These are phyloP conservation scores for Cochlearia excelsa DNA, from an alignment of 345 rosid species.

Conservation along the genomic window DNA sequence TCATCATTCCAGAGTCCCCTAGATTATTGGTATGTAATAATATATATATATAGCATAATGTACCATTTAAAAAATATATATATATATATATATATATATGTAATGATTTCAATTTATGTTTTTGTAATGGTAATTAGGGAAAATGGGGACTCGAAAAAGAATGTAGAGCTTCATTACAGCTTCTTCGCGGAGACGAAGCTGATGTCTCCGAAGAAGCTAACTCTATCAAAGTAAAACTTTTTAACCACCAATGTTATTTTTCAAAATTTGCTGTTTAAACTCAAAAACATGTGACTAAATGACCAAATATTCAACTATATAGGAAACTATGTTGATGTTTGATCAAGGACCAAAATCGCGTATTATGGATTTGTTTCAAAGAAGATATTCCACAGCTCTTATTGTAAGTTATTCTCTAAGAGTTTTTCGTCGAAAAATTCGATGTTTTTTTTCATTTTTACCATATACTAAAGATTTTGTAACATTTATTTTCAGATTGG, in stretches of 20 bases:
- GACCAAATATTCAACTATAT: not conserved
- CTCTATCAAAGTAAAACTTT: constrained; percentile 44
- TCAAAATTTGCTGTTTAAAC: not conserved
- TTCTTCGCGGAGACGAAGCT: constrained; percentile 49
- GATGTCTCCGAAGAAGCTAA: constrained; percentile 55
- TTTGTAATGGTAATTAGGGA: constrained; percentile 33
- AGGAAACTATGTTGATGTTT: constrained; percentile 41
- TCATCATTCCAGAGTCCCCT: constrained; percentile 62
- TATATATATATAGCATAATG: not conserved
- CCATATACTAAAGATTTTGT: constrained; percentile 34
- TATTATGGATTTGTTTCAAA: constrained; percentile 43
- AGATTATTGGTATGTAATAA: constrained; percentile 41
- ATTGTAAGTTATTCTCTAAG: constrained; percentile 33
- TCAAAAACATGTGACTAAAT: not conserved
- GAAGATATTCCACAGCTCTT: constrained; percentile 46
- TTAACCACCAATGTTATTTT: not conserved
- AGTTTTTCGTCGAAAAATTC: not conserved
- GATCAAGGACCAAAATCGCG: constrained; percentile 32
- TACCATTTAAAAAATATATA: not conserved
- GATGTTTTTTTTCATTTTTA: not conserved
- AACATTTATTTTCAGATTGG: constrained; percentile 41
- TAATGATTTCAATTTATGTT: constrained; percentile 1
- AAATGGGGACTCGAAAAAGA: constrained; percentile 49
- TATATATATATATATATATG: not conserved
- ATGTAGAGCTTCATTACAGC: constrained; percentile 47